These are phyloP conservation scores for Colletotrichum destructivum DNA, from an alignment of 2,329 filamentous ascomycete species.

Conservation along the genomic window DNA sequence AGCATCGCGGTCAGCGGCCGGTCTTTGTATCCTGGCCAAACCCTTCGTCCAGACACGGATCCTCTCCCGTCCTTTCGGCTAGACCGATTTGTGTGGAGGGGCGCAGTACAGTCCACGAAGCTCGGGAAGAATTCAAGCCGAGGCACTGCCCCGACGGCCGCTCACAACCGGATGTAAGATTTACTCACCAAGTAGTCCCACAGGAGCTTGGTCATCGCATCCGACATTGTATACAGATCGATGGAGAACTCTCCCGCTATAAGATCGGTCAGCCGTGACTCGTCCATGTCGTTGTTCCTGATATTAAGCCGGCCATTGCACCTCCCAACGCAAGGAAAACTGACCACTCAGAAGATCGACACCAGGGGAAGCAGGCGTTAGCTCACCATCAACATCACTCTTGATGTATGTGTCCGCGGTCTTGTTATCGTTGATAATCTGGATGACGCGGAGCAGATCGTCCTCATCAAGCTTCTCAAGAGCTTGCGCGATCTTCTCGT, in stretches of 20 bases:
- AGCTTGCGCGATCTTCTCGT: constrained; percentile 96
- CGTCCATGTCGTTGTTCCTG: constrained; percentile 17
- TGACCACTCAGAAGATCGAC: constrained; percentile 40
- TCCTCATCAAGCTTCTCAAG: constrained; percentile 93
- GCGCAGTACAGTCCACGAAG: background rate
- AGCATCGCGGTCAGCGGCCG: constrained; percentile 36
- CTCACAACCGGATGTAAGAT: constrained; percentile 26
- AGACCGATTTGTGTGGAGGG: background rate
- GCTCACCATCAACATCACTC: constrained; percentile 92
- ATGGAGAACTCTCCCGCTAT: constrained; percentile 96
- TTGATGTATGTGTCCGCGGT: constrained; percentile 94
- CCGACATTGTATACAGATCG: constrained; percentile 97
- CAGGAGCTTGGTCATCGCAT: constrained; percentile 89
- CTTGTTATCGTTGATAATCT: constrained; percentile 99
- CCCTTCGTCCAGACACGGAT: background rate
- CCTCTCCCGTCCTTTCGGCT: background rate
- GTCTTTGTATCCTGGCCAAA: constrained; percentile 20
- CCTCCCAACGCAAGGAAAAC: constrained; percentile 39
- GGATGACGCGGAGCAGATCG: constrained; percentile 93
- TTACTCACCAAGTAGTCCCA: constrained; percentile 83
- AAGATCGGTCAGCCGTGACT: constrained; percentile 50
- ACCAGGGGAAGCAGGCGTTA: constrained; percentile 53
- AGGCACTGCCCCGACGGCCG: background rate
- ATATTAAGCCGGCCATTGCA: constrained; percentile 18
- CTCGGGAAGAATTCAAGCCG: constrained; percentile 2